phyloP scores from a whole-genome alignment of 1,139 yeast species.

The Hyphopichia wangnamkhiaoensis region DNA sequence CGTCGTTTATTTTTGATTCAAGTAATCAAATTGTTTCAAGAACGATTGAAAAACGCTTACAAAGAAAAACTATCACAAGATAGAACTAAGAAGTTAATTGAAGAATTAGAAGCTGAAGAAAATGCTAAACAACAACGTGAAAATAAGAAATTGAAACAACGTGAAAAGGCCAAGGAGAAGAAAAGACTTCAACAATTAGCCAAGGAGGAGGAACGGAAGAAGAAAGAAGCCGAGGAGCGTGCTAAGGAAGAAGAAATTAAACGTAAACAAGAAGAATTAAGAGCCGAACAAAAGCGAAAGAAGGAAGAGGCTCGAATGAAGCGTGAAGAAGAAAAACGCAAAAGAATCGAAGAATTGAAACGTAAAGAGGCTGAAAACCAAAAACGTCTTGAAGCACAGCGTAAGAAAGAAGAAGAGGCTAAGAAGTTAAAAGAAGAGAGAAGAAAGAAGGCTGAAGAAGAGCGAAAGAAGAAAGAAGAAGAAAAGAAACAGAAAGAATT shows the following conservation, averaged over 20 bases:
- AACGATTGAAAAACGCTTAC: slow-evolving; percentile 68
- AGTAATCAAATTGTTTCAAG: slow-evolving; percentile 73
- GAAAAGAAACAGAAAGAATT: slow-evolving; percentile 29
- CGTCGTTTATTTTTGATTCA: slow-evolving; percentile 74
- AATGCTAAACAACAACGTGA: slow-evolving; percentile 68
- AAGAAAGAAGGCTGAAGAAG: slow-evolving; percentile 47
- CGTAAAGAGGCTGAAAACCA: slow-evolving; percentile 50
- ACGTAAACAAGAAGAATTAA: slow-evolving; percentile 36
- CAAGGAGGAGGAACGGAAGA: slow-evolving; percentile 70
- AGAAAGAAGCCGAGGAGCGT: slow-evolving; percentile 55
- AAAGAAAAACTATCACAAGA: slow-evolving; percentile 75
- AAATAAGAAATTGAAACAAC: slow-evolving; percentile 68
- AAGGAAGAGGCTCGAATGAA: slow-evolving; percentile 52
- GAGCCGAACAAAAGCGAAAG: slow-evolving; percentile 44
- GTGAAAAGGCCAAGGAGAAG: slow-evolving; percentile 78
- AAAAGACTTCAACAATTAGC: slow-evolving; percentile 68
- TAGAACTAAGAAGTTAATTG: slow-evolving; percentile 68
- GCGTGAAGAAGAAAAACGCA: slow-evolving; percentile 56
- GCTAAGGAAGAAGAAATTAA: slow-evolving; percentile 37
- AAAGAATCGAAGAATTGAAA: slow-evolving; percentile 39
- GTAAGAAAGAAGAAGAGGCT: slow-evolving; percentile 50
- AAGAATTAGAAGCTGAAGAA: slow-evolving; percentile 79
- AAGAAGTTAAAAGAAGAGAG: slow-evolving; percentile 42
- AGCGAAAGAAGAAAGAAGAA: slow-evolving; percentile 42
- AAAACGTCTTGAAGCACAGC: slow-evolving; percentile 47